Percentiles rank a stretch among this genome's conserved stretches.
phyloP scores from a whole-genome alignment of 352 stramenopile genomes.

The Phytophthora lateralis region DNA sequence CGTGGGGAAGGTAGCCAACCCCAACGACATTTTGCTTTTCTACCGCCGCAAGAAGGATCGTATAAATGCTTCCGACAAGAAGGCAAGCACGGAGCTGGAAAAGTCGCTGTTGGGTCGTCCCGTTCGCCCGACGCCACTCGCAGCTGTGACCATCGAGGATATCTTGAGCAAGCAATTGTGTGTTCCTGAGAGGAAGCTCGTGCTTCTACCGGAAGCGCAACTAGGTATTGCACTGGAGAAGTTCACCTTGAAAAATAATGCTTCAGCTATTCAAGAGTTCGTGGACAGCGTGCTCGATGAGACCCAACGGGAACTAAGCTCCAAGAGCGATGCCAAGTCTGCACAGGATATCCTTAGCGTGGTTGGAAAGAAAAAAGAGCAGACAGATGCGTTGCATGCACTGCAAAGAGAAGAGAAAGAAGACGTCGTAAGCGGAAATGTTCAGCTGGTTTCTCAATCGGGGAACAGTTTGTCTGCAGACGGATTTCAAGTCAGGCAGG shows the following conservation, averaged over 20 bases:
- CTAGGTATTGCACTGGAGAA: constrained; percentile 76
- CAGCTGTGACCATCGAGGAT: constrained; percentile 79
- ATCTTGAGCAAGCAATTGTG: constrained; percentile 72
- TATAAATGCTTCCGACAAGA: constrained; percentile 51
- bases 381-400: constrained; percentile 53
- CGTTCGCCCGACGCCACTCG: constrained; percentile 66
- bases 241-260: constrained; percentile 85
- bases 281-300: constrained; percentile 69
- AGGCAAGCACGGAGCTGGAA: constrained; percentile 36
- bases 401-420: constrained; percentile 58
- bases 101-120: constrained; percentile 44
- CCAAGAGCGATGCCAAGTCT: constrained; percentile 54
- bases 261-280: constrained; percentile 80
- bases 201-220: constrained; percentile 75
- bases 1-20: constrained; percentile 87
- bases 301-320: constrained; percentile 68
- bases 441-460: not conserved
- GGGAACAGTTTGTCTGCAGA: constrained; percentile 2
- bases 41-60: constrained; percentile 69
- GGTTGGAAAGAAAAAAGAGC: constrained; percentile 75
- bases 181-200: constrained; percentile 67
- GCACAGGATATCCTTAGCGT: constrained; percentile 65
- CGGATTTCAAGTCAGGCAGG: constrained; percentile 21
- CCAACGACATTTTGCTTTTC: constrained; percentile 89
- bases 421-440: constrained; percentile 12